Base-by-base conservation (phyloP, 129 eudicot genomes). In the Gnaphalium uliginosum region DNA sequence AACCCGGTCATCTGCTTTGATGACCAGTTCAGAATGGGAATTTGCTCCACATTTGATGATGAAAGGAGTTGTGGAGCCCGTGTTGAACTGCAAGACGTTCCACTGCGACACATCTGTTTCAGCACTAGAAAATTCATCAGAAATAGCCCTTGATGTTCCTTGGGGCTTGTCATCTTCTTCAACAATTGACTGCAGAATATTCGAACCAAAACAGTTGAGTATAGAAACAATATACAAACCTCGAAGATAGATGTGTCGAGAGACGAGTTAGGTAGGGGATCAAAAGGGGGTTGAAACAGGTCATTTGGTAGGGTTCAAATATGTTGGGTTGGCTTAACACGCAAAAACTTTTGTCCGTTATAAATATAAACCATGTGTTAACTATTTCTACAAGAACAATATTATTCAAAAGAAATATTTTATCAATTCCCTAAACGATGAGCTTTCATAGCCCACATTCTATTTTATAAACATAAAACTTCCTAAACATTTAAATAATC, bases 41-140 rank as follows among this genome's bases (percentile, higher is more conserved):
- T 90, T 94, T 14, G 98, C 98, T 21, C 98, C 98, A 75, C 97
- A 94, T 79, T 94, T 94, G 51, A 94, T 89, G 51, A 94, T 94
- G 81, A 94, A 94, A 32, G 98, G 98, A 41, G 82, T 84, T 32
- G 97, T 85, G 3, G 98, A 82, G 5, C 98, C 98, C 2, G 98
- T 94, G 78, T 94, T 94, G 76, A 94, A 94, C 78, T 94, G 98
- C 60, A 94, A 72, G 21, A 94, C 96, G 51, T 94, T 94, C 98
- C 98, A 94, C 60, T 94, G 98, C 22, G 96, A 75, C 59, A 94
- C 98, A 37, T 94, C 98, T 0, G 88, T 91, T 82, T 94, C 98
- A 10, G 83, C 75, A 39, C 78, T 72, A 2, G 71, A 61, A n/a
- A 66, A 74, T 18, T 70, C 50, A 68, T 83, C 86, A 26, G 81